A percentile compares a stretch with the other conserved stretches of the same genome.
Conservation (phyloP, 2,329 filamentous ascomycete genomes). For the Colletotrichum somersetense region DNA sequence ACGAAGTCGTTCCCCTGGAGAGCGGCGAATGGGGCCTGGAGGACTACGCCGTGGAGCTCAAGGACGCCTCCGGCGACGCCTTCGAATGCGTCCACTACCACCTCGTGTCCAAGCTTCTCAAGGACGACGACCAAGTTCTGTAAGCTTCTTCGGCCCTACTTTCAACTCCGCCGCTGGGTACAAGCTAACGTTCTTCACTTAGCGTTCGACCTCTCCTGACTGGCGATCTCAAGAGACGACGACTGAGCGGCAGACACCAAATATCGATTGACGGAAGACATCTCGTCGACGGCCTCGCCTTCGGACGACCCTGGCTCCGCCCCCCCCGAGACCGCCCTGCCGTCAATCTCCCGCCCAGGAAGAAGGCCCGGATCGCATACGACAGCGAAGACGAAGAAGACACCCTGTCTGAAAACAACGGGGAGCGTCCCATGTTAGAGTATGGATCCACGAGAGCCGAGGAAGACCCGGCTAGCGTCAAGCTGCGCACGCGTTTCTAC, state of each 20-base stretch:
- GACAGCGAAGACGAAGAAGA: constrained; percentile 55
- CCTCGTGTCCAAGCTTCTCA: constrained; percentile 75
- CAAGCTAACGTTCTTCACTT: constrained; percentile 39
- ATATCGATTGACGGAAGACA: constrained; percentile 84
- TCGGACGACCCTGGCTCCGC: constrained; percentile 79
- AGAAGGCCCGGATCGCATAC: constrained; percentile 69
- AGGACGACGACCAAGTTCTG: constrained; percentile 87
- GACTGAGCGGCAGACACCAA: constrained; percentile 82
- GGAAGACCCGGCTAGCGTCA: constrained; percentile 44
- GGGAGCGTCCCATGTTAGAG: constrained; percentile 46
- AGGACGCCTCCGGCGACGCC: constrained; percentile 63
- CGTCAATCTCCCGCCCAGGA: constrained; percentile 79
- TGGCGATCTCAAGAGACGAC: constrained; percentile 79
- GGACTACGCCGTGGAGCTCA: constrained; percentile 87
- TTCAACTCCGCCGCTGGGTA: not conserved
- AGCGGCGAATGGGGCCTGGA: constrained; percentile 86
- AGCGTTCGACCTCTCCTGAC: constrained; percentile 84
- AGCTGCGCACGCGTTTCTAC: constrained; percentile 49
- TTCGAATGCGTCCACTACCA: constrained; percentile 94
- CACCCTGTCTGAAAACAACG: constrained; percentile 50
- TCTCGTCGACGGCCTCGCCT: constrained; percentile 86
- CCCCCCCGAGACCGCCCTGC: constrained; percentile 71
- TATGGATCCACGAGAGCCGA: constrained; percentile 39
- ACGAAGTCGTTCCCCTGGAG: constrained; percentile 85
- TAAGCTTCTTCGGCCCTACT: constrained; percentile 56